phyloP scores from a whole-genome alignment of 352 stramenopile species.

The Thalassiosira pacifica region DNA sequence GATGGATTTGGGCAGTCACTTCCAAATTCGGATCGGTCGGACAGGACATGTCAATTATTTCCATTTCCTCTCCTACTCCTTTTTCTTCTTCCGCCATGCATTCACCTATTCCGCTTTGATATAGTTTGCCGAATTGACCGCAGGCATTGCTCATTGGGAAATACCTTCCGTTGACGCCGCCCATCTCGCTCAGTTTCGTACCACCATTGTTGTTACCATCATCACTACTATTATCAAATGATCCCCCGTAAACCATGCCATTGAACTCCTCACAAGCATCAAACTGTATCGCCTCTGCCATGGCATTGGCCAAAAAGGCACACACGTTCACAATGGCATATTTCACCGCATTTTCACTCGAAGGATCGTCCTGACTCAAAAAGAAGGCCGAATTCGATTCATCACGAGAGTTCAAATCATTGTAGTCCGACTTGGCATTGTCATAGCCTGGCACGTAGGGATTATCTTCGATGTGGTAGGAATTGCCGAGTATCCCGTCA shows the following conservation, averaged over 20 bases:
- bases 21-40: slow-evolving; percentile 33
- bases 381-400: slow-evolving; percentile 45
- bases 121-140: slow-evolving; percentile 61
- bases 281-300: slow-evolving; percentile 53
- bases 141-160: slow-evolving; percentile 69
- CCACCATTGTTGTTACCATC: background rate
- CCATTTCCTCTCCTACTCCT: background rate
- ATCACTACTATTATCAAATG: background rate
- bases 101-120: slow-evolving; percentile 59
- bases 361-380: slow-evolving; percentile 37
- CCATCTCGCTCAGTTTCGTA: slow-evolving; percentile 36
- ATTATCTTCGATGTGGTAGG: slow-evolving; percentile 40
- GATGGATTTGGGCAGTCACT: slow-evolving; percentile 40
- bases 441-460: slow-evolving; percentile 24
- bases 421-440: slow-evolving; percentile 7
- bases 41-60: slow-evolving; percentile 37
- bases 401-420: too few relatives aligned
- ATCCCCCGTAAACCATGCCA: slow-evolving; percentile 17
- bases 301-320: slow-evolving; percentile 55
- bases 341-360: slow-evolving; percentile 19
- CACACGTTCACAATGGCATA: slow-evolving; percentile 60
- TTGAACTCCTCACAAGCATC: slow-evolving; percentile 68
- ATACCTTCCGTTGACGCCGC: slow-evolving; percentile 27
- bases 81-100: slow-evolving; percentile 18
- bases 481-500: slow-evolving; percentile 33